A percentile compares a stretch with the other conserved stretches of the same genome.
Evolutionary conservation across 768 basidiomycete genomes (phyloP).

Genomic region (Antrodiella citrinella): DNA sequence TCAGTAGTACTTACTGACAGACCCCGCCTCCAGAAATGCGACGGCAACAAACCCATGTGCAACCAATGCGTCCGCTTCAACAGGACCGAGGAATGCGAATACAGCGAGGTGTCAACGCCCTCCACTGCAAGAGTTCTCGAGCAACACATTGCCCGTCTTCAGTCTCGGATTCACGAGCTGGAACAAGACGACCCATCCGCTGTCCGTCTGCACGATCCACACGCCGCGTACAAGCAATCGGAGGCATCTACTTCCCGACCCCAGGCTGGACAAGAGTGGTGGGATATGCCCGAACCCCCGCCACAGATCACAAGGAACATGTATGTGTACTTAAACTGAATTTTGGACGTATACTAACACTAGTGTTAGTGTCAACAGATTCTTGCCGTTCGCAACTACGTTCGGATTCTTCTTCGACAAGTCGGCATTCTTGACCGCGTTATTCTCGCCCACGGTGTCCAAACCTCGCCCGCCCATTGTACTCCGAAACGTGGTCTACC

Average conservation of each 20-base stretch:
- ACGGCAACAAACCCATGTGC: conserved; percentile 52
- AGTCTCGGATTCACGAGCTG: conserved; percentile 34
- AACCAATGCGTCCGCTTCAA: conserved; percentile 50
- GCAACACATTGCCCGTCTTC: conserved; percentile 47
- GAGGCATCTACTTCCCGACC: not conserved
- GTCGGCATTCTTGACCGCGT: conserved; percentile 28
- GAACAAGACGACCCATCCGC: conserved; percentile 43
- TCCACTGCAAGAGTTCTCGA: conserved; percentile 51
- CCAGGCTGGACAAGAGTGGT: conserved; percentile 6
- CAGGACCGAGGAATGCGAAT: conserved; percentile 49
- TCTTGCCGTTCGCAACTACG: conserved; percentile 44
- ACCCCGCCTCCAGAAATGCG: conserved; percentile 46
- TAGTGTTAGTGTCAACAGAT: conserved; percentile 13
- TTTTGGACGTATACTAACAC: not conserved
- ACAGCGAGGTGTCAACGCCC: conserved; percentile 49
- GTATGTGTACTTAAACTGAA: too few relatives aligned
- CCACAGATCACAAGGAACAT: conserved; percentile 1
- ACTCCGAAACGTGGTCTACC: conserved; percentile 27
- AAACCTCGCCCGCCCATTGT: conserved; percentile 9
- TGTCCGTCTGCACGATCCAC: conserved; percentile 55
- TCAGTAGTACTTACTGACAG: conserved; percentile 1
- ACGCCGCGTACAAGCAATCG: conserved; percentile 18
- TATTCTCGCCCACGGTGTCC: not conserved
- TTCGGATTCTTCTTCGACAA: conserved; percentile 57
- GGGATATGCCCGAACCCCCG: conserved; percentile 11